These are phyloP conservation scores for Yamadazyma songkhlaensis DNA, from an alignment of 1,139 yeast species.

Conservation along the genomic window DNA sequence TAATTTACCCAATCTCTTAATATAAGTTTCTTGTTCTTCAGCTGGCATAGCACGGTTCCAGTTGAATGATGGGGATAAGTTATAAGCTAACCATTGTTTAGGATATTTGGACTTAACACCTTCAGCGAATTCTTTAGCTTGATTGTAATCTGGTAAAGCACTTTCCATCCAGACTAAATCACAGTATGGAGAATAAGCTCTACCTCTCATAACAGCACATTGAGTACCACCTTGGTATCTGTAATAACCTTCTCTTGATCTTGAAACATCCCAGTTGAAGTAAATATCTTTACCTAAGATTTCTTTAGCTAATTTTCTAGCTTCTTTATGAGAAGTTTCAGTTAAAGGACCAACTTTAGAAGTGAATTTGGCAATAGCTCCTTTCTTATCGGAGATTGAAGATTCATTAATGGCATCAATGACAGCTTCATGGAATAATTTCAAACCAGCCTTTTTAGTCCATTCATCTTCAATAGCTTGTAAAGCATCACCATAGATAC, in stretches of 20 bases:
- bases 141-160: slow-evolving; percentile 88
- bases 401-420: slow-evolving; percentile 75
- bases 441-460: slow-evolving; percentile 80
- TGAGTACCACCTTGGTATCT: slow-evolving; percentile 95
- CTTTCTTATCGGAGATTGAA: slow-evolving; percentile 58
- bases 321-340: slow-evolving; percentile 75
- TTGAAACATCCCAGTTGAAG: slow-evolving; percentile 95
- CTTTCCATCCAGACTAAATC: slow-evolving; percentile 99
- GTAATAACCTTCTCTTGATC: slow-evolving; percentile 97
- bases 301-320: slow-evolving; percentile 72
- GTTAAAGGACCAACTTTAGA: slow-evolving; percentile 72
- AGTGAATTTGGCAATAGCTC: slow-evolving; percentile 63
- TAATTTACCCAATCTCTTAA: slow-evolving; percentile 78
- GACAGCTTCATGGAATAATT: slow-evolving; percentile 90
- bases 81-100: slow-evolving; percentile 93
- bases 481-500: slow-evolving; percentile 69
- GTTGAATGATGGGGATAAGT: slow-evolving; percentile 95
- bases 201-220: slow-evolving; percentile 96
- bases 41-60: slow-evolving; percentile 94
- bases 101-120: slow-evolving; percentile 85
- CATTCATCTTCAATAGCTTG: slow-evolving; percentile 79
- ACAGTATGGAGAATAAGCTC: slow-evolving; percentile 92
- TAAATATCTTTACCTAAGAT: slow-evolving; percentile 79
- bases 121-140: slow-evolving; percentile 92
- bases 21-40: slow-evolving; percentile 87